Base-by-base conservation (phyloP, 345 rosid genomes). In the Abelmoschus esculentus region DNA sequence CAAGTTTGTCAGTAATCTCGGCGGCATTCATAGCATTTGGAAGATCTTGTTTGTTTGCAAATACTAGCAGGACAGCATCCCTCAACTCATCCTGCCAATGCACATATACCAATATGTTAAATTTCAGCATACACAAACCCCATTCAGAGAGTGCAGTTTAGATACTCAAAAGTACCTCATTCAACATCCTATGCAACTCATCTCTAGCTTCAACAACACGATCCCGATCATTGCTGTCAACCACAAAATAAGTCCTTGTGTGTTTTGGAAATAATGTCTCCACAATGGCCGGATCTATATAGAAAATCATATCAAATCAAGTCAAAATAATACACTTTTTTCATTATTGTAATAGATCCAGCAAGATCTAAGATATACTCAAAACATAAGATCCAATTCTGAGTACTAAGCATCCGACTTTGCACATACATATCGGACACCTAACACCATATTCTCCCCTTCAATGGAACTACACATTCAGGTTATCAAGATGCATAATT, bases 41-140 rank as follows among this genome's bases (percentile, higher is more conserved):
- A 79, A 89, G 90, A 84, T 89, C 96, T 82, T 89, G 91, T 59
- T 89, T 89, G 87, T 89, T 89, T 29, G 91, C 91, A 74, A 89
- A 87, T 34, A 89, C 96, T 17, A 87, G 83, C 57, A 84, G 80
- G 50, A 85, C 92, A 72, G 90, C 92, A 74, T 85, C 92, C 73
- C 88, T 84, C 80, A 85, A 70, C 78, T 87, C 92, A 81, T 87
- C 92, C 92, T 87, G 77, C 60, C 75, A 72, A 57, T 7, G 18
- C 60, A 59, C 26, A 68, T 12, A 52, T 32, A 52, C 26, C 22
- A 26, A 26, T 42, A 56, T 11, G 11, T 19, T 58, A 57, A 56
- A 38, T 31, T 67, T 61, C 52, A 50, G 11, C 32, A 38, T 3
- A 7, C 12, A 46, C 28, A 15, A 46, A 34, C 14, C 15, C 18